Base-by-base conservation (phyloP, 2,329 filamentous ascomycete species). In the Phaeosphaeria sp. region DNA sequence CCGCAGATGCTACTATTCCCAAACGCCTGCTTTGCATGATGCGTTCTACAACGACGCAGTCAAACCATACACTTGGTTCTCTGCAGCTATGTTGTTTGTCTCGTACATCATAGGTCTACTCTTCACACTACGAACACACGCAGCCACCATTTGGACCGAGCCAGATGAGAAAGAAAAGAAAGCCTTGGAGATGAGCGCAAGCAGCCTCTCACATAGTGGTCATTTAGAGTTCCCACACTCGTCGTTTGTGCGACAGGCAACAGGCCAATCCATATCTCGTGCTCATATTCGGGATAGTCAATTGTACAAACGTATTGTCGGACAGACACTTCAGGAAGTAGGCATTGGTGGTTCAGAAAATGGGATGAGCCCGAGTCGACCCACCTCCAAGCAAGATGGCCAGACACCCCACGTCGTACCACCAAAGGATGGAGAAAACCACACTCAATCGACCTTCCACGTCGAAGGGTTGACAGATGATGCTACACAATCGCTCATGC, bases 101-200 rank as follows among this genome's bases (percentile, higher is more conserved):
- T 96, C 93, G 0, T 99, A 99, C 74, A 83, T 95, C 36, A 95
- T 98, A 59, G 95, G 95, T 22, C 83, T 99, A 15, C 92, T 95
- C 84, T 99, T 99, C 78, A 99, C 95, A 0, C 85, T 99, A 20
- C 87, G 95, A 63, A 99, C 95, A 0, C 95, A 99, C 74, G 95
- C 95, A 3, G 93, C 96, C 4, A 90, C 97, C 46, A 99, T 99
- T 65, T 99, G 95, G 95, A 95, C 93, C 69, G 93, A 97, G 63
- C 68, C 78, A 1, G 82, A 83, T 55, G 67, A 66, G 46, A 66
- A 71, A 48, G 81, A 83, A 60, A 83, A 83, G 75, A 82, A 80
- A 68, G 52, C 72, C 1, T 63, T 72, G 41, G 78, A 81, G 47
- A 75, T 79, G 58, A 63, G 71, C 22, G 64, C 69, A 17, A 78